Percentiles rank a stretch among this genome's conserved stretches.
Evolutionary conservation across 176 grass and related monocot genomes (phyloP).

Genomic region (Triticum turgidum): DNA sequence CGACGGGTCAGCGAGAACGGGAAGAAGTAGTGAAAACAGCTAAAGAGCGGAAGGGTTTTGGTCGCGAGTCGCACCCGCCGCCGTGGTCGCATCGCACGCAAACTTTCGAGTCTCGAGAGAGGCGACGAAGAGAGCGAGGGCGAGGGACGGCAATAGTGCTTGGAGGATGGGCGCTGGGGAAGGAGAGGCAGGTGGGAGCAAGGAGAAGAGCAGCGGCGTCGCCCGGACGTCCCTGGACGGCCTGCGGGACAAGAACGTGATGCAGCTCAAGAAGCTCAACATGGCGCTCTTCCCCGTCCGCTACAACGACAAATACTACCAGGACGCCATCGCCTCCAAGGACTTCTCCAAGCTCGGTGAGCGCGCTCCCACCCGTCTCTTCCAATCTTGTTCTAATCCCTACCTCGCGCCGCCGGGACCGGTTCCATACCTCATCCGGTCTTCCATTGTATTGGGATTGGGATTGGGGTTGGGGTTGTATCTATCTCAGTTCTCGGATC

Average conservation of each 20-base stretch:
- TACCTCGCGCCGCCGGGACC: neutral
- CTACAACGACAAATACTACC: slow-evolving; percentile 99
- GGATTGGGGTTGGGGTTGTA: neutral
- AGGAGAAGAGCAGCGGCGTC: slow-evolving; percentile 30
- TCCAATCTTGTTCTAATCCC: neutral
- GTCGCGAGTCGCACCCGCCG: slow-evolving; percentile 21
- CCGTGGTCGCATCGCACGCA: slow-evolving; percentile 38
- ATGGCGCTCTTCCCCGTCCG: slow-evolving; percentile 89
- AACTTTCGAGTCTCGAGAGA: neutral
- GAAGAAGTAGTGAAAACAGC: neutral
- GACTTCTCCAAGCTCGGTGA: slow-evolving; percentile 97
- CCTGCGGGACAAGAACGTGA: slow-evolving; percentile 94
- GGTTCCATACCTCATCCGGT: neutral
- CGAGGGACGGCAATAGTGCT: neutral
- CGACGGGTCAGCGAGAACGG: neutral
- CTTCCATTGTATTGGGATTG: slow-evolving; percentile 6
- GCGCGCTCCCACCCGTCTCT: neutral
- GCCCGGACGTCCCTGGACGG: slow-evolving; percentile 75
- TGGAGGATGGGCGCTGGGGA: slow-evolving; percentile 37
- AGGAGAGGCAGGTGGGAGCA: slow-evolving; percentile 21
- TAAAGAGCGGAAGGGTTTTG: slow-evolving; percentile 41
- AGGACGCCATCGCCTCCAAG: slow-evolving; percentile 77
- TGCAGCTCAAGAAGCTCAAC: slow-evolving; percentile 99
- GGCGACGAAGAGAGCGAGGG: neutral
- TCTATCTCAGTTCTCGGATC: slow-evolving; percentile 25